phyloP scores from a whole-genome alignment of 352 stramenopile species.

The Phytopythium sindhum region DNA sequence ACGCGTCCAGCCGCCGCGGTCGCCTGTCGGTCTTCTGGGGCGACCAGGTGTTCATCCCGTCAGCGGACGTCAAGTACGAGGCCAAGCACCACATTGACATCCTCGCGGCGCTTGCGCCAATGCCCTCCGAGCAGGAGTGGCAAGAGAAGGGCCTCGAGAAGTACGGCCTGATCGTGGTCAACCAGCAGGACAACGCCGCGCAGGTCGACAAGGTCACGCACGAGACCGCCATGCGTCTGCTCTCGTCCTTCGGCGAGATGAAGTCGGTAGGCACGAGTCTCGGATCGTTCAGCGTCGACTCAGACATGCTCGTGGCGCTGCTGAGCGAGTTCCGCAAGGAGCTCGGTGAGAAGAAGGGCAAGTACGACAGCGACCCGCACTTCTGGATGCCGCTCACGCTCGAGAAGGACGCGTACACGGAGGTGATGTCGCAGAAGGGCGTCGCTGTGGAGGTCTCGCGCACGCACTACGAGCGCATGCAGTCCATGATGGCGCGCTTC shows the following conservation, averaged over 20 bases:
- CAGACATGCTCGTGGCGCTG: conserved; percentile 91
- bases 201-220: conserved; percentile 98
- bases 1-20: conserved; percentile 92
- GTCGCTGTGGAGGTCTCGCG: conserved; percentile 62
- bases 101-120: conserved; percentile 92
- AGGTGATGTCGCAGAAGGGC: conserved; percentile 95
- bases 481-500: conserved; percentile 88
- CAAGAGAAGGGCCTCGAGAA: conserved; percentile 95
- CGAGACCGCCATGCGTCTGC: conserved; percentile 92
- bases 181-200: conserved; percentile 87
- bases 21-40: conserved; percentile 98
- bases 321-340: conserved; percentile 92
- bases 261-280: conserved; percentile 94
- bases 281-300: conserved; percentile 95
- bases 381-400: conserved; percentile 99
- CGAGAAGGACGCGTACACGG: conserved; percentile 86
- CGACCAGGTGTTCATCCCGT: conserved; percentile 98
- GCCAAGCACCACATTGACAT: conserved; percentile 97
- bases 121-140: conserved; percentile 94
- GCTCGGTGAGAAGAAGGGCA: conserved; percentile 88
- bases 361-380: conserved; percentile 97
- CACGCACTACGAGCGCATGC: conserved; percentile 92
- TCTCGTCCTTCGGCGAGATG: conserved; percentile 92
- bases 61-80: conserved; percentile 89
- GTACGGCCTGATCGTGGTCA: conserved; percentile 97